These are phyloP conservation scores for Backusella psychrophila DNA, from an alignment of 192 early-diverging fungal species.

Conservation along the genomic window DNA sequence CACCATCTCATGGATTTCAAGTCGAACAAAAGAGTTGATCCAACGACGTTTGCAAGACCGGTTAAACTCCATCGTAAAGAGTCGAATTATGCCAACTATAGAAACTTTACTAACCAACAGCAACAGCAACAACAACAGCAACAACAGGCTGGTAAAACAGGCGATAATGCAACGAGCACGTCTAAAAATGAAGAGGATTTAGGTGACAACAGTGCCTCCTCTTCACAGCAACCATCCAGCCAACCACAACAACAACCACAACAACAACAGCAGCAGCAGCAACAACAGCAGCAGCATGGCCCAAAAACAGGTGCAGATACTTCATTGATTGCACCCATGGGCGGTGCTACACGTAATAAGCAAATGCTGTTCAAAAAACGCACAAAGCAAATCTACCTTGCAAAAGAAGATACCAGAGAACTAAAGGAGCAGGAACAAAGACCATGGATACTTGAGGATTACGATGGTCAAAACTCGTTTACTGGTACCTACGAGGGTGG, in stretches of 20 bases:
- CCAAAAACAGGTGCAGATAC: conserved; percentile 54
- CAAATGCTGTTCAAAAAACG: conserved; percentile 79
- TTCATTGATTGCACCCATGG: conserved; percentile 68
- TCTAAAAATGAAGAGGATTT: not conserved
- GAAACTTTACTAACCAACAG: conserved; percentile 1
- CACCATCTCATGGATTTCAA: conserved; percentile 71
- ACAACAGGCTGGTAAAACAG: not conserved
- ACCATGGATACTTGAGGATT: conserved; percentile 79
- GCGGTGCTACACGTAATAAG: conserved; percentile 73
- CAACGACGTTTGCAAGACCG: conserved; percentile 55
- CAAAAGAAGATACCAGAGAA: conserved; percentile 69
- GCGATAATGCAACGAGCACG: not conserved
- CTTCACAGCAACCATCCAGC: not conserved
- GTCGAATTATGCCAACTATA: conserved; percentile 16
- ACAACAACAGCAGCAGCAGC: not conserved
- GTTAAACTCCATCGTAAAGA: conserved; percentile 54
- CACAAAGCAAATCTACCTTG: conserved; percentile 76
- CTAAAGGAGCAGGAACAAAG: conserved; percentile 70
- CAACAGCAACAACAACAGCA: not conserved
- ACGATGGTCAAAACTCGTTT: conserved; percentile 62
- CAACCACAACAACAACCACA: not conserved
- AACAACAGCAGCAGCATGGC: conserved; percentile 27
- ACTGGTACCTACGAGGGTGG: conserved; percentile 70
- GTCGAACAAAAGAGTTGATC: conserved; percentile 49
- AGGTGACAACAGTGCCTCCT: not conserved